Conservation (phyloP, 306 rosid species). For the Vigna angularis region DNA sequence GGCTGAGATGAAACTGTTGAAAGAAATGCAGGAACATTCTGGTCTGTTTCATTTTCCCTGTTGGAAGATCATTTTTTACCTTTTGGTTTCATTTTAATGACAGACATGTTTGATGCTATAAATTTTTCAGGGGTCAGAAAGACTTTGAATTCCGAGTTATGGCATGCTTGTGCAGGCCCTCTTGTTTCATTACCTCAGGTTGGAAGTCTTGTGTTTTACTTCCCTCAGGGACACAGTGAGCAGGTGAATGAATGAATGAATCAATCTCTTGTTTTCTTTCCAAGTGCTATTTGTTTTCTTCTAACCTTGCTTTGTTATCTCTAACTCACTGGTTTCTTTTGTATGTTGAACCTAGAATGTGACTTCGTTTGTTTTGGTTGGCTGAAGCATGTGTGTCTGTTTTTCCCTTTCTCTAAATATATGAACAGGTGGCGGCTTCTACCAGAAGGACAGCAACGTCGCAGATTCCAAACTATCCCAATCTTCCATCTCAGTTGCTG, state of each 20-base stretch:
- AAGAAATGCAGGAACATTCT: slow-evolving; percentile 89
- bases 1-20: slow-evolving; percentile 86
- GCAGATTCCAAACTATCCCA: slow-evolving; percentile 94
- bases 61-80: not conserved
- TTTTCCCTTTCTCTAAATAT: slow-evolving; percentile 8
- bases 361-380: slow-evolving; percentile 21
- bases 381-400: slow-evolving; percentile 26
- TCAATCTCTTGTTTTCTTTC: slow-evolving; percentile 16
- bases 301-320: slow-evolving; percentile 3
- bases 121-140: slow-evolving; percentile 70
- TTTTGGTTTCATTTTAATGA: not conserved
- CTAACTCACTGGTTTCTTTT: not conserved
- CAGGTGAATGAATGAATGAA: slow-evolving; percentile 62
- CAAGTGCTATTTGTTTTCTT: not conserved
- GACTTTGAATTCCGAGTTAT: slow-evolving; percentile 84
- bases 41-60: slow-evolving; percentile 54
- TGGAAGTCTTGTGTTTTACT: slow-evolving; percentile 88
- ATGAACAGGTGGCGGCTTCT: slow-evolving; percentile 87
- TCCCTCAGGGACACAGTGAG: slow-evolving; percentile 99
- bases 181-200: slow-evolving; percentile 88
- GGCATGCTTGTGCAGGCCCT: slow-evolving; percentile 99
- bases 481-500: slow-evolving; percentile 85
- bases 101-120: slow-evolving; percentile 7
- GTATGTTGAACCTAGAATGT: not conserved
- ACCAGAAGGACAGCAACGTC: slow-evolving; percentile 91